Percentiles rank a stretch among this genome's conserved stretches.
These are phyloP conservation scores for Cladochytrium replicatum DNA, from an alignment of 192 early-diverging fungal species.

Conservation along the genomic window DNA sequence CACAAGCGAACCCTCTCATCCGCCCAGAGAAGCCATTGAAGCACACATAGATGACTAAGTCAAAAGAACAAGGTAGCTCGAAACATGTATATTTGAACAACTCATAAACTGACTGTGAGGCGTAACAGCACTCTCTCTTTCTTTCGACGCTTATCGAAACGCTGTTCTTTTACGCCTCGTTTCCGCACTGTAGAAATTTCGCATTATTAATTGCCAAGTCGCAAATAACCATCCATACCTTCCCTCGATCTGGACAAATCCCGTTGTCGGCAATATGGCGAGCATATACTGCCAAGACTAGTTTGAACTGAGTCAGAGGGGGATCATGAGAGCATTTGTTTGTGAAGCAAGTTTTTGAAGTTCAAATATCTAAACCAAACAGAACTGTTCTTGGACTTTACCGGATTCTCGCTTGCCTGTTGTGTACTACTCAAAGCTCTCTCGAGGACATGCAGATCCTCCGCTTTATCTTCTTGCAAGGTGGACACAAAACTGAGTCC, in stretches of 20 bases:
- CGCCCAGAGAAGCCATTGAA: constrained; percentile 6
- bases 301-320: constrained; percentile 47
- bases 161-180: constrained; percentile 73
- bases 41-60: background rate
- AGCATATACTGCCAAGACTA: constrained; percentile 60
- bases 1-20: constrained; percentile 12
- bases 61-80: background rate
- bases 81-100: constrained; percentile 2
- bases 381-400: constrained; percentile 19
- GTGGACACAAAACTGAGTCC: constrained; percentile 80
- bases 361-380: background rate
- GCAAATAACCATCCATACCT: constrained; percentile 34
- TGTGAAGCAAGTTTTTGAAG: background rate
- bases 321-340: background rate
- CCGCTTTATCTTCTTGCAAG: constrained; percentile 90
- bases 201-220: background rate
- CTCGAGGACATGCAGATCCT: constrained; percentile 98
- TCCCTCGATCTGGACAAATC: constrained; percentile 68
- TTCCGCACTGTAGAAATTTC: constrained; percentile 42
- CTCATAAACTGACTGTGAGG: background rate
- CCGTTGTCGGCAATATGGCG: constrained; percentile 44
- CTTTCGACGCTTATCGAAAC: constrained; percentile 48
- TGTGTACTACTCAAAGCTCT: constrained; percentile 87
- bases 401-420: constrained; percentile 68
- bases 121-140: background rate